Evolutionary conservation across 345 rosid species (phyloP).

Genomic region (Eucalyptus melliodora): DNA sequence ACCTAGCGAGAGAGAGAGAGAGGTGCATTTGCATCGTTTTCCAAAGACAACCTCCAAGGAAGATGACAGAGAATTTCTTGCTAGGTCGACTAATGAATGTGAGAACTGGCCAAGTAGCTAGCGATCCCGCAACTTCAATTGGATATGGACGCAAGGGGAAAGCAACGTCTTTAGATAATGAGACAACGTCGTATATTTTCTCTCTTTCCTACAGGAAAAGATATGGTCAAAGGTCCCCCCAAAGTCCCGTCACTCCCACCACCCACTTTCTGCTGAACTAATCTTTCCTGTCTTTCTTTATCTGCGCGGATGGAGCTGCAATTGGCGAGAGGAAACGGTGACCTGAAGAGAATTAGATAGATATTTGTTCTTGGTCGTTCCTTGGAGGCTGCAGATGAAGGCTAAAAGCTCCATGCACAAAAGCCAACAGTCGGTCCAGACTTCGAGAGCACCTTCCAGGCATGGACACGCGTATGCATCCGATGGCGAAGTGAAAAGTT

Average conservation of each 20-base stretch:
- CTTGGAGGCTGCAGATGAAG: neutral
- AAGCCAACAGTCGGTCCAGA: neutral
- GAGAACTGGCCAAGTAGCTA: neutral
- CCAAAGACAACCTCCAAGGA: neutral
- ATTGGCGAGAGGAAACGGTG: neutral
- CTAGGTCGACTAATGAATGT: neutral
- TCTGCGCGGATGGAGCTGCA: neutral
- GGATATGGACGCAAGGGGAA: neutral
- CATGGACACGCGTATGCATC: neutral
- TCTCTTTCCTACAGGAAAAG: neutral
- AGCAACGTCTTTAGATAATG: neutral
- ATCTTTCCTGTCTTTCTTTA: neutral
- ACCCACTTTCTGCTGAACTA: neutral
- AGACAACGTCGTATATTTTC: neutral
- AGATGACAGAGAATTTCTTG: neutral
- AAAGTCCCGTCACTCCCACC: neutral
- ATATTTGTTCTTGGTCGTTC: neutral
- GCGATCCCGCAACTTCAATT: no score
- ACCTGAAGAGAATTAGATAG: neutral
- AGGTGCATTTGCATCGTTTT: neutral
- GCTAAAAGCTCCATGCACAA: neutral
- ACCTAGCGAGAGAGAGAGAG: neutral
- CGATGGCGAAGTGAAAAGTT: neutral
- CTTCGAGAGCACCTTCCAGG: neutral
- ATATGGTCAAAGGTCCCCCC: neutral